phyloP scores from a whole-genome alignment of 2,329 filamentous ascomycete species.

The Aspergillus proliferans region DNA sequence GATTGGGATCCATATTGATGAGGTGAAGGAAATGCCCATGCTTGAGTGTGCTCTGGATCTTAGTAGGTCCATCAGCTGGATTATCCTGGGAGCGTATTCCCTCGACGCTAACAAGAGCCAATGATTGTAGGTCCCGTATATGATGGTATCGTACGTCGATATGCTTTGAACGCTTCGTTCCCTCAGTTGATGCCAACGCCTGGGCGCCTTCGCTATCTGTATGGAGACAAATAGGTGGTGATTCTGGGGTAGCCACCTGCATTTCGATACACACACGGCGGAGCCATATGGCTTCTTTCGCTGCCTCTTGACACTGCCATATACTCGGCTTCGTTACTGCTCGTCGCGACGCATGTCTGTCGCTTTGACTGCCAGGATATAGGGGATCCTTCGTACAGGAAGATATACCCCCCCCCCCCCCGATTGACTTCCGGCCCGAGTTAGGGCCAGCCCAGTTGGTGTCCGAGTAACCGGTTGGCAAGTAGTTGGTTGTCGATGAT shows the following conservation, averaged over 20 bases:
- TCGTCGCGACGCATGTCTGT: not conserved
- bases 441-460: not conserved
- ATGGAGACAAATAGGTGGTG: not conserved
- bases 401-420: not conserved
- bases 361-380: not conserved
- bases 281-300: not conserved
- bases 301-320: not conserved
- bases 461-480: not conserved
- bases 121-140: not conserved
- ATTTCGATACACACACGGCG: not conserved
- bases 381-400: not conserved
- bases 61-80: not conserved
- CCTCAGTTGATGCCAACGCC: not conserved
- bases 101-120: slow-evolving; percentile 2
- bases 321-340: not conserved
- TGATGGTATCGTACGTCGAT: not conserved
- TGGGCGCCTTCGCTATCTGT: not conserved
- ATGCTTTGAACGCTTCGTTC: not conserved
- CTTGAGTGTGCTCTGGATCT: not conserved
- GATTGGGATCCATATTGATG: no score
- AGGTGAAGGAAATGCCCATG: not conserved
- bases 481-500: not conserved
- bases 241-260: not conserved
- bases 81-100: not conserved
- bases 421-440: not conserved